Base-by-base conservation (phyloP, 345 rosid genomes). In the Gossypium turneri region DNA sequence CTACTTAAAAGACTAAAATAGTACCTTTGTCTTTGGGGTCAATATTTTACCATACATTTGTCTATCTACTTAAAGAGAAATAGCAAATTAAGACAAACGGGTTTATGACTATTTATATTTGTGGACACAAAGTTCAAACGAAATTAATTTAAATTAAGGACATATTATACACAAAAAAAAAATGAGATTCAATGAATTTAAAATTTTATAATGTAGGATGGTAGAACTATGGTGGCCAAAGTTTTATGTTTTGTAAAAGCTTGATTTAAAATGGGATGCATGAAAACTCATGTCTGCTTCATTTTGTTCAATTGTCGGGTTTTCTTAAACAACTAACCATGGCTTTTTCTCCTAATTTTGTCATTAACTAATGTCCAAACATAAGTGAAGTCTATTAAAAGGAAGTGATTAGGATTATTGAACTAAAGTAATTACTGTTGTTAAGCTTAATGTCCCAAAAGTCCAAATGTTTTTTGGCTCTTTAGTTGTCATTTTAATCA, bases 221-320 rank as follows among this genome's bases (percentile, higher is more conserved):
- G 38, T 29, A 29, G 38, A 29, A 29, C 38, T 29, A 29, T 29
- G 38, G 38, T 29, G 34, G 34, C 34, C 34, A 29, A 29, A 29
- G 38, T 29, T 29, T 4, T 29, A 29, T 29, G 6, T 29, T 38
- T 29, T n/a, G 1, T 29, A 17, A 70, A 34, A 55, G n/a, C 27
- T 70, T 34, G 45, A 34, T 70, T 29, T 53, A 27, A 29, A 17
- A 17, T 70, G 29, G 61, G 73, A 53, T 70, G 73, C 61, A 27
- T 52, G 27, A 70, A 52, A 70, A 17, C n/a, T n/a, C 17, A 34
- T 53, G 29, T 19, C 62, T 19, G 74, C 0, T 25, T 70, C 9
- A 11, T 27, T 29, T 27, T 51, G 16, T 69, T 69, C 22, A 16
- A 50, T 69, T 51, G 45, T 51, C 58, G 24, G 60, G 15, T 29